Base-by-base conservation (phyloP, 345 rosid genomes). In the Moricandia arvensis region DNA sequence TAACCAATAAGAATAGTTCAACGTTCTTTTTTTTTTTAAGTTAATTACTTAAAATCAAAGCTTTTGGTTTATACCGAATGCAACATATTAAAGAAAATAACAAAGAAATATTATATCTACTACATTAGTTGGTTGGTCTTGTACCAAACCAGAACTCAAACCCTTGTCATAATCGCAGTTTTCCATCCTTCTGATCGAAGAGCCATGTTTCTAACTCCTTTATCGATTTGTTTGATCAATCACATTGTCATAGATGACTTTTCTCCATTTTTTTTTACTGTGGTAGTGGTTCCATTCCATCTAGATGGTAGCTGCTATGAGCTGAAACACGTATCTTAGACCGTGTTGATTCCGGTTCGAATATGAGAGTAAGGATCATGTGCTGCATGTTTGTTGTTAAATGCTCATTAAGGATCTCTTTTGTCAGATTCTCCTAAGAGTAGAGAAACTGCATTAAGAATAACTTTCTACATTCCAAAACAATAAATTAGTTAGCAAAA, bases 1-100 rank as follows among this genome's bases (percentile, higher is more conserved):
- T 37, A 41, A 55, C 71, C 75, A 70, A 64, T 41, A 15, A 37
- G 49, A 69, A 54, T 62, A 53, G 16, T 62, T 63, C 38, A 54
- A 18, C 13, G 10, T 27, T 74, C 9, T 55, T 13, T 10, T 6
- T n/a, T n/a, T 45, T 16, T 45, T 45, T n/a, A 45, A 29, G 5
- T 29, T 29, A n/a, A 45, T 5, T n/a, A 45, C 1, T n/a, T 6
- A 43, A 43, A 43, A 45, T 13, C 53, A 45, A 45, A 45, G 17
- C 17, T n/a, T 45, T 45, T n/a, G 53, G 53, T n/a, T n/a, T 45
- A n/a, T 6, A 45, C 5, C 17, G 5, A 45, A n/a, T 45, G 17
- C 53, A 45, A 45, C 6, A n/a, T 45, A 45, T n/a, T 4, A n/a
- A 45, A 45, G 17, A 43, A 43, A 43, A 21, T 21, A 12, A 3